Conservation (phyloP, 345 rosid species). For the Rhizophora mangle region DNA sequence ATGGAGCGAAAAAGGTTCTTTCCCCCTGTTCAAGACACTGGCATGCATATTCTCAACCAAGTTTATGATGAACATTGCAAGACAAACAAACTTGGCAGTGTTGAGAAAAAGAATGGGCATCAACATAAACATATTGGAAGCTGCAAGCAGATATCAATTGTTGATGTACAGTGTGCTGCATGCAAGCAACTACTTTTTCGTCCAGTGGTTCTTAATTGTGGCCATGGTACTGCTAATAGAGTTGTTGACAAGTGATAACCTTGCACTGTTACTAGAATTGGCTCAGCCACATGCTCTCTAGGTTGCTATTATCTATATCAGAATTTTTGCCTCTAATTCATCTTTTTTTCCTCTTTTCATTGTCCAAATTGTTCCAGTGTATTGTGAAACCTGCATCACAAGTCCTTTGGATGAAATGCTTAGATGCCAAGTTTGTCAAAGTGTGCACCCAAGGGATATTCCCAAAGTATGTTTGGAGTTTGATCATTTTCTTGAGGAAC, state of each 20-base stretch:
- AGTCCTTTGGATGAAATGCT: conserved; percentile 35
- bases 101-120: conserved; percentile 16
- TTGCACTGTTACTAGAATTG: conserved; percentile 8
- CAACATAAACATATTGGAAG: conserved; percentile 13
- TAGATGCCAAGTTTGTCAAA: conserved; percentile 60
- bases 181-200: conserved; percentile 63
- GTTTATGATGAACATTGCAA: not conserved
- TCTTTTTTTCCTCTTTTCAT: conserved; percentile 5
- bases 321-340: not conserved
- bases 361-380: conserved; percentile 40
- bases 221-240: conserved; percentile 58
- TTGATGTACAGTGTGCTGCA: conserved; percentile 57
- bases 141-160: conserved; percentile 35
- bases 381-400: conserved; percentile 61
- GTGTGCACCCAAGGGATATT: conserved; percentile 51
- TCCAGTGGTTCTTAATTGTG: conserved; percentile 76
- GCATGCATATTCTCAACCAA: not conserved
- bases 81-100: conserved; percentile 8
- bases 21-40: conserved; percentile 2
- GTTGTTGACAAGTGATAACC: not conserved
- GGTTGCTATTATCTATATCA: not conserved
- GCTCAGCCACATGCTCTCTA: not conserved
- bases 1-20: conserved; percentile 14
- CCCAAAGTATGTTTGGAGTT: conserved; percentile 71
- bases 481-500: conserved; percentile 53